Evolutionary conservation across 176 grass and related monocot species (phyloP), one percentile per base, ranked within the genome.

Genomic region (Elymus sibiricus): DNA sequence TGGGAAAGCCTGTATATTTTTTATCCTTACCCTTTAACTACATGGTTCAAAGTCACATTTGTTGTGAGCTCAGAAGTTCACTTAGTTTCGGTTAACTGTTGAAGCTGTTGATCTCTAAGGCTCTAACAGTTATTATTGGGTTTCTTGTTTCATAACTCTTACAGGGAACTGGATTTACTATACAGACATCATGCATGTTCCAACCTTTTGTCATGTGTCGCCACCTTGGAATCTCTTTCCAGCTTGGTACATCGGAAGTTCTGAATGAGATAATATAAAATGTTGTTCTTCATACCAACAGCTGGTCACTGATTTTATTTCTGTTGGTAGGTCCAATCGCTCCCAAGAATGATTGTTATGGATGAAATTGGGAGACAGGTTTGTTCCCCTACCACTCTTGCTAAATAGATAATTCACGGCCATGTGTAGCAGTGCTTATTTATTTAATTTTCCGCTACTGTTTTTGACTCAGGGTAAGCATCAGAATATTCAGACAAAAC

Each of bases 321-420:
- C 28, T 82, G 43, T 82, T 84, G 37, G 22, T 51, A 99, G 97
- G 97, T 94, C 65, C 88, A 79, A 55, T 99, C 97, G 40, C 90
- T 96, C 64, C 93, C 96, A 61, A 94, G 96, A 91, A 98, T 98
- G 96, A 98, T 98, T 86, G 92, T 98, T 70, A 98, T 94, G 92
- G 94, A 99, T 86, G 94, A 96, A 93, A 99, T 99, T 74, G 94
- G 97, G 65, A 99, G 88, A 81, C 88, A 96, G 97, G 97, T 99
- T 32, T 76, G 88, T 85, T 66, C 64, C 53, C 83, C 19, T 76
- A 34, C 37, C 60, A 80, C 29, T 69, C 15, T 84, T 68, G 55
- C 19, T 80, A 34, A 40, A 87, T 87, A 39, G 6, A 27, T 60
- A 60, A 14, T 26, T 82, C 65, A 67, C 8, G 42, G 14, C 63